These are phyloP conservation scores for Hebeloma cylindrosporum DNA, from an alignment of 768 basidiomycete species.

Conservation along the genomic window DNA sequence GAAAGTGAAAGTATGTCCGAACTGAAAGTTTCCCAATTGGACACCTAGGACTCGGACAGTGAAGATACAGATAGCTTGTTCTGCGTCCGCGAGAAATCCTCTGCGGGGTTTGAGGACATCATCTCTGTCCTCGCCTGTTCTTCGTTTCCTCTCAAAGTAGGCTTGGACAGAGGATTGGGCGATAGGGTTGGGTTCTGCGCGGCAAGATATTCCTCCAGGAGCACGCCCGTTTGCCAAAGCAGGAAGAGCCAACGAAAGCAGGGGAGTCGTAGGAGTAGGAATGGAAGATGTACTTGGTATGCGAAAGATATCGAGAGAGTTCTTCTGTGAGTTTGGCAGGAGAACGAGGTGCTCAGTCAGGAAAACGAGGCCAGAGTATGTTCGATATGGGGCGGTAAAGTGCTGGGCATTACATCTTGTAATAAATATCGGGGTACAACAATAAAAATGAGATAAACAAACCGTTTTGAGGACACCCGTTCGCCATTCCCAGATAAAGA, in stretches of 20 bases:
- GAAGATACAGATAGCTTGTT: conserved; percentile 21
- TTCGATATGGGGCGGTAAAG: conserved; percentile 21
- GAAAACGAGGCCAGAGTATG: conserved; percentile 34
- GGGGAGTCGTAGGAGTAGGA: conserved; percentile 18
- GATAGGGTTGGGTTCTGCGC: conserved; percentile 43
- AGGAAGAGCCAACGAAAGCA: conserved; percentile 31
- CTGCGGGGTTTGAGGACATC: conserved; percentile 9
- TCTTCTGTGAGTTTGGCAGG: conserved; percentile 32
- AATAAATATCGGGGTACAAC: neutral
- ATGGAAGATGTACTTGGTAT: conserved; percentile 25
- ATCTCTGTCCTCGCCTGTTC: conserved; percentile 8
- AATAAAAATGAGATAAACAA: conserved; percentile 10
- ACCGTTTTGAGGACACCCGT: conserved; percentile 37
- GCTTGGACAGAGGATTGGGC: conserved; percentile 19
- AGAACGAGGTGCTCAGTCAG: conserved; percentile 33
- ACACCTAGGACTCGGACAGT: neutral
- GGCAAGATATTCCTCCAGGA: conserved; percentile 31
- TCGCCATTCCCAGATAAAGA: conserved; percentile 48
- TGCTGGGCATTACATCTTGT: no score
- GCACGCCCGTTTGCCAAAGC: conserved; percentile 22
- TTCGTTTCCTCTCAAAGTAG: conserved; percentile 18
- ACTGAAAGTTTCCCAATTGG: conserved; percentile 1
- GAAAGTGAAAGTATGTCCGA: no score
- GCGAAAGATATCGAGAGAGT: conserved; percentile 35
- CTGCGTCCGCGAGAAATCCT: conserved; percentile 40